These are phyloP conservation scores for Porcisia deanei DNA, from an alignment of 208 protist genomes.

Conservation along the genomic window DNA sequence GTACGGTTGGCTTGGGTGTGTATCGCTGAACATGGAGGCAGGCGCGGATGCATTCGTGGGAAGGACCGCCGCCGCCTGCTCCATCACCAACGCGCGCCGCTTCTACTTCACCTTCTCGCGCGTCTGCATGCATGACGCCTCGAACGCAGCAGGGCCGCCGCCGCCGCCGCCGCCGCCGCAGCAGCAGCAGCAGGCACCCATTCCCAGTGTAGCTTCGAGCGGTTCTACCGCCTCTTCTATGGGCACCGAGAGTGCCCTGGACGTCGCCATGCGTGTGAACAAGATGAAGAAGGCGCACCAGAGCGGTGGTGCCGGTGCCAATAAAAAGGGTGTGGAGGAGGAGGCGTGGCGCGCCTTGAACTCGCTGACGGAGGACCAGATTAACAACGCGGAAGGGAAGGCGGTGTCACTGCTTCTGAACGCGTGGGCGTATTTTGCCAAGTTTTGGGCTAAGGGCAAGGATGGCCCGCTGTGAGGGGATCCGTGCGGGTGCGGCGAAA, in stretches of 20 bases:
- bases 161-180: not conserved
- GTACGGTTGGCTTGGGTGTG: not conserved
- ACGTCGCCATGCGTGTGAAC: conserved; percentile 89
- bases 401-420: conserved; percentile 87
- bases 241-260: conserved; percentile 58
- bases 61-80: not conserved
- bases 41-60: not conserved
- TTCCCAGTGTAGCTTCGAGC: conserved; percentile 2
- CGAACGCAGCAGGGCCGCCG: conserved; percentile 1
- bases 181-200: conserved; percentile 7
- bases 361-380: conserved; percentile 77
- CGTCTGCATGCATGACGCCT: conserved; percentile 6
- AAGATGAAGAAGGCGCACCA: conserved; percentile 85
- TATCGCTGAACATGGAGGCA: not conserved
- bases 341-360: conserved; percentile 83
- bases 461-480: conserved; percentile 55
- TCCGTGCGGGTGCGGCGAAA: too few relatives aligned
- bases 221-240: conserved; percentile 11
- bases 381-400: conserved; percentile 89
- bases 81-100: conserved; percentile 4
- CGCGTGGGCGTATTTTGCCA: conserved; percentile 92
- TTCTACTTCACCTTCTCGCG: conserved; percentile 2
- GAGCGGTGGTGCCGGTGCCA: conserved; percentile 42
- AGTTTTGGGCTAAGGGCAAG: conserved; percentile 88
- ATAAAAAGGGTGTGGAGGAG: conserved; percentile 73